Evolutionary conservation across 768 basidiomycete species (phyloP), one percentile per base, ranked within the genome.

Genomic region (Hygrophorus pudorinus): DNA sequence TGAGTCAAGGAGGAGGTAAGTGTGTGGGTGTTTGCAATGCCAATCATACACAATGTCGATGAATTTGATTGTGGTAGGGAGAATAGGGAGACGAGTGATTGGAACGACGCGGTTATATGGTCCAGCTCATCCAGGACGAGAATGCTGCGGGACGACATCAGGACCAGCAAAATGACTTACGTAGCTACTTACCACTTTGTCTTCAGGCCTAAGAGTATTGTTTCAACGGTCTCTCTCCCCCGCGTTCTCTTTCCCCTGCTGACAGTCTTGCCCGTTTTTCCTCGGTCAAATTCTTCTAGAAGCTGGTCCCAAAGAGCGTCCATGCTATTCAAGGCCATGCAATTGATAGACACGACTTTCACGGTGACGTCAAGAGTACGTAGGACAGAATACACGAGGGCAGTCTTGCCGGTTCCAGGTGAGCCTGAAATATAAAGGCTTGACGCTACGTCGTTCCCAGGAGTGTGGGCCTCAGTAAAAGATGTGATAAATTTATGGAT

Each of bases 351-450:
- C 34, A 81, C 58, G 10, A 80, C 63, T 50, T 67, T 71, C 35
- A 75, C 57, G n/a, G 45, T 65, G 6, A 65, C 52, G 18, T 66
- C 60, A 20, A 73, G 50, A 6, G 64, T 60, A 14, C 59, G 60
- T 16, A 92, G 59, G 21, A 88, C 64, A 4, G 79, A 67, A 53
- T 82, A 81, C 20, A 91, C 76, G 3, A 94, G 66, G 0, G 88
- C 90, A 1, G 88, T 93, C 66, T 94, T 93, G 14, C 90, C 90
- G 2, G 89, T 90, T 1, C 93, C 94, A 3, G 92, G 91, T 1
- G 89, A 78, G 7, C 94, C 94, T 7, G 92, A 93, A 42, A 97
- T 81, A 60, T 93, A 97, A 46, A 94, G 68, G 34, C 76, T 67
- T 20, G 63, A 56, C 17, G 48, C 42, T 3, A 53, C 54, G 14